Conservation (phyloP, 2,329 filamentous ascomycete species). For the Fusarium sp. region DNA sequence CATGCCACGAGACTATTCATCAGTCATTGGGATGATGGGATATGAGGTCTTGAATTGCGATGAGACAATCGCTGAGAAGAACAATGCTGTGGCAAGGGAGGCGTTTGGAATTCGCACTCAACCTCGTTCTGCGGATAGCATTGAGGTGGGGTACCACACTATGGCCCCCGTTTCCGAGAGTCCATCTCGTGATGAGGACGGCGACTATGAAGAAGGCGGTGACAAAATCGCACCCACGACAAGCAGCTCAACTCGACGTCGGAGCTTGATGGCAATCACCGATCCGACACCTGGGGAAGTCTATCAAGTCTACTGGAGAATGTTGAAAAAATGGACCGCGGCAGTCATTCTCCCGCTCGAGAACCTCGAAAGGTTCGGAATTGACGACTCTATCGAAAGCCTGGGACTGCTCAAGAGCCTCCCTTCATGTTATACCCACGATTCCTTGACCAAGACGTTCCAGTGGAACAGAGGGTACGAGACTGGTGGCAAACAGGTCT, state of each 20-base stretch:
- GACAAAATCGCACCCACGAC: background rate
- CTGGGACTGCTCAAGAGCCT: constrained; percentile 16
- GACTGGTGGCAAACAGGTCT: background rate
- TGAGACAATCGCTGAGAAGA: constrained; percentile 16
- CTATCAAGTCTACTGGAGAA: constrained; percentile 25
- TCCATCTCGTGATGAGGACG: background rate
- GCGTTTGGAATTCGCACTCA: constrained; percentile 8
- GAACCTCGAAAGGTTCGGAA: constrained; percentile 9
- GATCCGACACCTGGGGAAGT: constrained; percentile 21
- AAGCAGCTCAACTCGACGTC: background rate
- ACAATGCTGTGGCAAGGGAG: constrained; percentile 14
- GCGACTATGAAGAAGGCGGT: background rate
- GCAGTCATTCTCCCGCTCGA: constrained; percentile 22
- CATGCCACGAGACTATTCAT: background rate
- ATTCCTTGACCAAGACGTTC: constrained; percentile 11
- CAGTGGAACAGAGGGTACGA: constrained; percentile 26
- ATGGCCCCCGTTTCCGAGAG: background rate
- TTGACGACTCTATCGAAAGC: constrained; percentile 6
- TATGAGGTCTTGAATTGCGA: constrained; percentile 27
- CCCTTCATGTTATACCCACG: constrained; percentile 28
- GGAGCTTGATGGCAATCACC: background rate
- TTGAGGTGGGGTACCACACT: constrained; percentile 4
- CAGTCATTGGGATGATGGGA: constrained; percentile 23
- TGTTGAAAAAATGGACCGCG: constrained; percentile 19
- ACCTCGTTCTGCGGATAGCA: constrained; percentile 11